phyloP scores from a whole-genome alignment of 495 filamentous ascomycete genomes.

The Penicillium egyptiacum region DNA sequence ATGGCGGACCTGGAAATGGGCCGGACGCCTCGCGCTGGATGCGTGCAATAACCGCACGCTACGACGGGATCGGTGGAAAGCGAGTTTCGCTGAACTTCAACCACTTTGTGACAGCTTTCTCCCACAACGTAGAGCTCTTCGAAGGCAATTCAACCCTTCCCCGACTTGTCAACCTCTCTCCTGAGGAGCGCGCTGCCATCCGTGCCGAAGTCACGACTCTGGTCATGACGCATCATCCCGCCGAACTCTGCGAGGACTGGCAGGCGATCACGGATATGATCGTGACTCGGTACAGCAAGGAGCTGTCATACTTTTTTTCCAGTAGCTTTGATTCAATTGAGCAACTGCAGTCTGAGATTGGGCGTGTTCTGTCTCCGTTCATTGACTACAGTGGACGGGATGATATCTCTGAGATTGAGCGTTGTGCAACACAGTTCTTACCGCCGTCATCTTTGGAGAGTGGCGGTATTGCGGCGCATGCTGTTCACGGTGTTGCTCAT shows the following conservation, averaged over 20 bases:
- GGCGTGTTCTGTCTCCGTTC: conserved; percentile 47
- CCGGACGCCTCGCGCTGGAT: conserved; percentile 25
- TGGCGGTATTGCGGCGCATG: conserved; percentile 33
- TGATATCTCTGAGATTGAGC: conserved; percentile 34
- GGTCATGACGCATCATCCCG: conserved; percentile 29
- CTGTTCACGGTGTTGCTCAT: conserved; percentile 47
- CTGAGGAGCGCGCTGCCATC: conserved; percentile 40
- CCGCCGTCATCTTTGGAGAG: conserved; percentile 14
- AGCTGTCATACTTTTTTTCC: conserved; percentile 51
- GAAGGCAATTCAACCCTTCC: conserved; percentile 38
- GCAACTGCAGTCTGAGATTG: conserved; percentile 45
- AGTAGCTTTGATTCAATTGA: conserved; percentile 32
- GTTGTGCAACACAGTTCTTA: conserved; percentile 54
- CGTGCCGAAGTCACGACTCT: conserved; percentile 42
- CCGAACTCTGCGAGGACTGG: conserved; percentile 49
- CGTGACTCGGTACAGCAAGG: conserved; percentile 54
- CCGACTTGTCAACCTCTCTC: conserved; percentile 41
- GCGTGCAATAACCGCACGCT: conserved; percentile 53
- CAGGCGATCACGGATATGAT: conserved; percentile 63
- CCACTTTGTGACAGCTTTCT: conserved; percentile 58
- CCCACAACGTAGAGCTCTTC: conserved; percentile 56
- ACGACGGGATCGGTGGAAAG: conserved; percentile 55
- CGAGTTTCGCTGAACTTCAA: conserved; percentile 60
- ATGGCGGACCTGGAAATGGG: neutral
- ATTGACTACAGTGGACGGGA: conserved; percentile 49